phyloP scores from a whole-genome alignment of 805 yeast genomes.

The Myxozyma neotropica region DNA sequence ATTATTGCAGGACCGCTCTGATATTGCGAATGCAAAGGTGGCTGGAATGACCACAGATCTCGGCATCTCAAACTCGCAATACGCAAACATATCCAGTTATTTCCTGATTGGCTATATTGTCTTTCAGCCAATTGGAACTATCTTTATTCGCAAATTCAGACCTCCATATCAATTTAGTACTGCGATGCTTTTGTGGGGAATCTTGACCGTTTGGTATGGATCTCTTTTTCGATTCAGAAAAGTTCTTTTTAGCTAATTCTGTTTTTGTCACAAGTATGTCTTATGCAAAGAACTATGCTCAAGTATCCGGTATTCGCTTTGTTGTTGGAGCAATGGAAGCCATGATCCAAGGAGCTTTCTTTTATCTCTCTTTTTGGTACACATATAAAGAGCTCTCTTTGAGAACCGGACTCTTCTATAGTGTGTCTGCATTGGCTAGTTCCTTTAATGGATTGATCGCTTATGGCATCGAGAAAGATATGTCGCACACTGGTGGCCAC shows the following conservation, averaged over 20 bases:
- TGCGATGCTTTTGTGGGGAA: conserved; percentile 8
- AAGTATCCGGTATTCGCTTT: conserved; percentile 49
- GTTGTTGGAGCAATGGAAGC: conserved; percentile 53
- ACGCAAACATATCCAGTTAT: background rate
- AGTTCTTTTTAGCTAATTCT: background rate
- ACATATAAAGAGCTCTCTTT: conserved; percentile 53
- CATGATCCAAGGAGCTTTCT: conserved; percentile 52
- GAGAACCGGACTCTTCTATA: conserved; percentile 54
- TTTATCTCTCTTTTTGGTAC: conserved; percentile 59
- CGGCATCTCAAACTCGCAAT: background rate
- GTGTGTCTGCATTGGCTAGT: conserved; percentile 52
- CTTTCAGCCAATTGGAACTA: conserved; percentile 3
- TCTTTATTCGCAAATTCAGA: conserved; percentile 1
- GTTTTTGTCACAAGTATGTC: background rate
- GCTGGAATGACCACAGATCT: conserved; percentile 10
- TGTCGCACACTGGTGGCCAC: conserved; percentile 48
- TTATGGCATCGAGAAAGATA: conserved; percentile 52
- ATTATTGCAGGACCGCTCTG: background rate
- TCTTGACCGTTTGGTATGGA: background rate
- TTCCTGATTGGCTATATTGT: conserved; percentile 7
- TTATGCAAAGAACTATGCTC: background rate
- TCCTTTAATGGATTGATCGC: conserved; percentile 60
- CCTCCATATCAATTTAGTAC: conserved; percentile 2
- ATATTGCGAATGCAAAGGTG: conserved; percentile 36
- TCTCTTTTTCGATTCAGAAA: background rate